A percentile compares a stretch with the other conserved stretches of the same genome.
Conservation (phyloP, 2,329 filamentous ascomycete species). For the Camptophora hylomeconis region DNA sequence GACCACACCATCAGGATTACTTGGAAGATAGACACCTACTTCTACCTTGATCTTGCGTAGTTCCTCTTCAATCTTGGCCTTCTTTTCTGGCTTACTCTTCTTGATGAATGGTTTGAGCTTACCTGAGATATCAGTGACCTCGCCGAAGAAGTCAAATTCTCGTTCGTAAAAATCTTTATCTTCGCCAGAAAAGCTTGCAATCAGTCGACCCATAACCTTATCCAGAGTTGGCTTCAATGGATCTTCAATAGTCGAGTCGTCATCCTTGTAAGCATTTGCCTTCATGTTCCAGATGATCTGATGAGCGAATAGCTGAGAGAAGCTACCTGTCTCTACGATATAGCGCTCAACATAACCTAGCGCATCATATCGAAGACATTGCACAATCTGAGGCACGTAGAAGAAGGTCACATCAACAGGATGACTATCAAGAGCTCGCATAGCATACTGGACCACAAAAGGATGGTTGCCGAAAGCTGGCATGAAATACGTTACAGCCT, state of each 20-base stretch:
- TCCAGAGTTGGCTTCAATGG: slow-evolving; percentile 87
- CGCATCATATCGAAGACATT: slow-evolving; percentile 81
- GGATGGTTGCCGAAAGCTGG: slow-evolving; percentile 85
- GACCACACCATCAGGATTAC: slow-evolving; percentile 92
- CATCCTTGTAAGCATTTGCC: slow-evolving; percentile 95
- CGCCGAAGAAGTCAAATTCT: slow-evolving; percentile 96
- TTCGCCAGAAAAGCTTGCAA: slow-evolving; percentile 63
- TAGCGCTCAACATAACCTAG: slow-evolving; percentile 93
- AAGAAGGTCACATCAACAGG: slow-evolving; percentile 97
- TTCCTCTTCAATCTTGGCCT: slow-evolving; percentile 98
- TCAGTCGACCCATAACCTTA: slow-evolving; percentile 72
- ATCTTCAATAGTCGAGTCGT: slow-evolving; percentile 81
- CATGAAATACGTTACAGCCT: slow-evolving; percentile 83
- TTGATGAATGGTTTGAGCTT: slow-evolving; percentile 93
- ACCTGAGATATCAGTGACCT: slow-evolving; percentile 89
- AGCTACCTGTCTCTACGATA: slow-evolving; percentile 90
- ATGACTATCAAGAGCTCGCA: slow-evolving; percentile 86
- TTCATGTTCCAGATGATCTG: slow-evolving; percentile 99
- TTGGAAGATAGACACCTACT: slow-evolving; percentile 90
- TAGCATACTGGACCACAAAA: slow-evolving; percentile 89
- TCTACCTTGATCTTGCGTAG: slow-evolving; percentile 94
- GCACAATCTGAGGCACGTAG: slow-evolving; percentile 96
- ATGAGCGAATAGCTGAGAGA: slow-evolving; percentile 96
- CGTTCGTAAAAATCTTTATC: slow-evolving; percentile 83
- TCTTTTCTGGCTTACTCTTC: slow-evolving; percentile 86